Conservation (phyloP, 2,329 filamentous ascomycete species). For the Stromatinia cepivora region DNA sequence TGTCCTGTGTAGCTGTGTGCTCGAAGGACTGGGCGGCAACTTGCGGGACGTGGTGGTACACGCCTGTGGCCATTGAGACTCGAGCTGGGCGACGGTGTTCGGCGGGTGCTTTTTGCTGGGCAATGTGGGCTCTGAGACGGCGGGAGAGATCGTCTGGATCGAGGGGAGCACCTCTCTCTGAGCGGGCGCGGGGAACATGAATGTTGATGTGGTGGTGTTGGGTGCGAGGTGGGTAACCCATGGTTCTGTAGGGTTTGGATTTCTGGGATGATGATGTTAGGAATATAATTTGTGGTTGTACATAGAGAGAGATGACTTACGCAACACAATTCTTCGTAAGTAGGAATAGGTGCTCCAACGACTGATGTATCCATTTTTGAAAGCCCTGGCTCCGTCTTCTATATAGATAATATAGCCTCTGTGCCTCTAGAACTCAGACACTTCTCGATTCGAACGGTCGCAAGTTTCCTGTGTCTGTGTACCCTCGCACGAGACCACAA, state of each 20-base stretch:
- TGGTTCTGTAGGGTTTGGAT: slow-evolving; percentile 30
- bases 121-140: slow-evolving; percentile 52
- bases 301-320: not conserved
- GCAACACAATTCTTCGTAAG: slow-evolving; percentile 13
- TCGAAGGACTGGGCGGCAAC: slow-evolving; percentile 57
- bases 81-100: slow-evolving; percentile 30
- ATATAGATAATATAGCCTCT: slow-evolving; percentile 8
- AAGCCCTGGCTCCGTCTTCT: not conserved
- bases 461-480: slow-evolving; percentile 11
- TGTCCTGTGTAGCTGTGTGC: slow-evolving; percentile 52
- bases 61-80: slow-evolving; percentile 27
- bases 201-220: not conserved
- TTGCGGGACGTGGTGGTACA: slow-evolving; percentile 54
- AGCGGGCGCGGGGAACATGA: slow-evolving; percentile 31
- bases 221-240: slow-evolving; percentile 34
- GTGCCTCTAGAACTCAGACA: slow-evolving; percentile 21
- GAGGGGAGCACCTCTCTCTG: slow-evolving; percentile 44
- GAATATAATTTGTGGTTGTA: not conserved
- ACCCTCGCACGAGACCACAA: slow-evolving; percentile 17
- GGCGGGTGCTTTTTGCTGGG: slow-evolving; percentile 49
- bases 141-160: slow-evolving; percentile 57
- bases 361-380: not conserved
- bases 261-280: not conserved
- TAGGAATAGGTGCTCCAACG: not conserved
- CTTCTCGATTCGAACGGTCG: slow-evolving; percentile 6